A percentile compares a stretch with the other conserved stretches of the same genome.
These are phyloP conservation scores for Warburgia ugandensis DNA, from an alignment of 164 flowering plant species.

Conservation along the genomic window DNA sequence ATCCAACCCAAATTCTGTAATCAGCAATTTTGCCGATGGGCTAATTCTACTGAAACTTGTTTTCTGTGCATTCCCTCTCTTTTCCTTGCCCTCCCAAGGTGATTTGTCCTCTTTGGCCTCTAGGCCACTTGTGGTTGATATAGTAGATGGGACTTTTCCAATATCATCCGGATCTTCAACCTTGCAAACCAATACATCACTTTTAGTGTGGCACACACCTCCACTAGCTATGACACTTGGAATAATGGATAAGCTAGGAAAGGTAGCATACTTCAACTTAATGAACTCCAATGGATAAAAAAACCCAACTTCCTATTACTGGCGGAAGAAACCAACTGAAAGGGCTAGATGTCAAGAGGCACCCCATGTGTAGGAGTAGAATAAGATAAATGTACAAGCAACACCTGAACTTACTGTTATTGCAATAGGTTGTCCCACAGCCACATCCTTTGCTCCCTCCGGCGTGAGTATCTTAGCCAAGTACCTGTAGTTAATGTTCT, in stretches of 20 bases:
- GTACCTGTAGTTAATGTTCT: slow-evolving; percentile 37
- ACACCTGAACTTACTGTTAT: slow-evolving; percentile 64
- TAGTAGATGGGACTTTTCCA: slow-evolving; percentile 38
- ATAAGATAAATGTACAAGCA: too few relatives aligned
- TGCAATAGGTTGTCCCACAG: slow-evolving; percentile 88
- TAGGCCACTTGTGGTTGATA: slow-evolving; percentile 24
- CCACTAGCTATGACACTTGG: not conserved
- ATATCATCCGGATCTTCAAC: slow-evolving; percentile 82
- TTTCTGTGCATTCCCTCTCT: slow-evolving; percentile 23
- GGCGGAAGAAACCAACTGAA: not conserved
- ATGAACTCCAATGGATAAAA: not conserved
- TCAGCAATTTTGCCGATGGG: slow-evolving; percentile 87
- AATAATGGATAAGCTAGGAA: not conserved
- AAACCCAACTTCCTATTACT: not conserved
- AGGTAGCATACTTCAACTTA: not conserved
- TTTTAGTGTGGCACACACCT: slow-evolving; percentile 1
- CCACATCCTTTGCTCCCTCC: slow-evolving; percentile 90
- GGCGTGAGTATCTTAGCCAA: slow-evolving; percentile 80
- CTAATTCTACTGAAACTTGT: slow-evolving; percentile 54
- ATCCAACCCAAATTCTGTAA: slow-evolving; percentile 70
- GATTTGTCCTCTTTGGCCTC: slow-evolving; percentile 36
- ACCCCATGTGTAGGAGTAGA: not conserved
- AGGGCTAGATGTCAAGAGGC: not conserved
- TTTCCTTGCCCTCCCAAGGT: slow-evolving; percentile 22
- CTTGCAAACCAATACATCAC: slow-evolving; percentile 12